These are phyloP conservation scores for Quercus mongolica DNA, from an alignment of 306 rosid genomes.

Conservation along the genomic window DNA sequence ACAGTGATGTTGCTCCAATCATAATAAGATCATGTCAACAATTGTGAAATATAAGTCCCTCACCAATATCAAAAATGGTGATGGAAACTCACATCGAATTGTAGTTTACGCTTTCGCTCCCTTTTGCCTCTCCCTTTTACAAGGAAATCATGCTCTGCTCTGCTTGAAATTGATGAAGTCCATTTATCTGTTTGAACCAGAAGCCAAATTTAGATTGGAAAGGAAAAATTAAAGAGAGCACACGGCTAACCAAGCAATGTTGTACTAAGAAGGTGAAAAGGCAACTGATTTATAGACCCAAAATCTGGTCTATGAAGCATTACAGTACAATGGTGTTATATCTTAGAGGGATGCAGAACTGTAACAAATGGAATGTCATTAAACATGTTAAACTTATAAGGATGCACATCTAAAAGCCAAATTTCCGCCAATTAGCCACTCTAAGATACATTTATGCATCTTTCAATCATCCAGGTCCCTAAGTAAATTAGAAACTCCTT, in stretches of 20 bases:
- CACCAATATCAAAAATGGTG: slow-evolving; percentile 10
- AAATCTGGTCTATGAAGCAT: neutral
- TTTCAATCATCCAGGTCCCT: neutral
- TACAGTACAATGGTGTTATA: no score
- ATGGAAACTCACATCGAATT: slow-evolving; percentile 60
- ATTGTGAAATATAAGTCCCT: neutral
- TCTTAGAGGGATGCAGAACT: no score
- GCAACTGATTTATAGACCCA: neutral
- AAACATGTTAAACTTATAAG: slow-evolving; percentile 14
- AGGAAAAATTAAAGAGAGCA: neutral
- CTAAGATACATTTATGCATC: neutral
- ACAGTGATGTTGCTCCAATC: no score
- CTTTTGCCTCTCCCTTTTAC: slow-evolving; percentile 66
- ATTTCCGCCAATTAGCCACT: neutral
- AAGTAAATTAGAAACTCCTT: slow-evolving; percentile 3
- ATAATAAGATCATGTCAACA: no score
- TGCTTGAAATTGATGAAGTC: slow-evolving; percentile 52
- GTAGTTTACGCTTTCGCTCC: slow-evolving; percentile 64
- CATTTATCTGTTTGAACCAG: slow-evolving; percentile 49
- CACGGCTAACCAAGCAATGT: neutral
- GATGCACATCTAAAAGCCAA: neutral
- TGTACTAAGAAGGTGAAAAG: neutral
- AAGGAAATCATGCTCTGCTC: slow-evolving; percentile 33
- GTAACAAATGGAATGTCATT: no score
- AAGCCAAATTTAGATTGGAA: slow-evolving; percentile 2